phyloP scores from a whole-genome alignment of 192 early-diverging fungal species.

The Lobosporangium transversale region DNA sequence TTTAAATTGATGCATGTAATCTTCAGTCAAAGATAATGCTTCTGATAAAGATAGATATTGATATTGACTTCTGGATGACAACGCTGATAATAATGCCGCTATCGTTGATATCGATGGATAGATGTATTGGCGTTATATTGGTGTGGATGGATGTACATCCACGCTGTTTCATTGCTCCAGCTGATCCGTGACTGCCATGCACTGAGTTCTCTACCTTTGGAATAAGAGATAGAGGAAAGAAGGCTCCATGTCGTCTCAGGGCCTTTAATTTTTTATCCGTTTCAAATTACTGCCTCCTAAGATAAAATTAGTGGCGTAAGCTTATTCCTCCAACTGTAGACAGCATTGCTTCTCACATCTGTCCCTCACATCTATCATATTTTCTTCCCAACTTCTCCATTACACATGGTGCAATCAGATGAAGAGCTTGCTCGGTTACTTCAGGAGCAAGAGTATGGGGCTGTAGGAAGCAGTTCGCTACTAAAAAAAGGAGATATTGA shows the following conservation, averaged over 20 bases:
- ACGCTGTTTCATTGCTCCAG: slow-evolving; percentile 2
- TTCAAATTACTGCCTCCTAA: too few species aligned
- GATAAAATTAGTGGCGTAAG: slow-evolving; percentile 14
- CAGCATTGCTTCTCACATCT: neutral
- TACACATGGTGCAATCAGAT: slow-evolving; percentile 26
- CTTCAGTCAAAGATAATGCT: too few species aligned
- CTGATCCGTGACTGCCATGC: slow-evolving; percentile 25
- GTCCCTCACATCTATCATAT: neutral
- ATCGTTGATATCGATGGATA: neutral
- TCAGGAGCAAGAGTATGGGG: slow-evolving; percentile 35
- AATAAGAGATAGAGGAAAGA: slow-evolving; percentile 50
- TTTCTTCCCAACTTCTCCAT: neutral
- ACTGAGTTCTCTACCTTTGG: slow-evolving; percentile 40
- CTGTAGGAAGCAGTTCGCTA: neutral
- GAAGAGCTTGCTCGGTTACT: slow-evolving; percentile 29
- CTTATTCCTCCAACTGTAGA: neutral
- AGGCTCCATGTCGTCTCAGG: slow-evolving; percentile 29
- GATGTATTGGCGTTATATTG: slow-evolving; percentile 20
- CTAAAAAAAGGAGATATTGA: neutral
- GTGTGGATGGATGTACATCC: slow-evolving; percentile 4
- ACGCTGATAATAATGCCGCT: too few species aligned
- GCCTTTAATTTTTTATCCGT: slow-evolving; percentile 14
- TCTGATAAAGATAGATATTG: neutral
- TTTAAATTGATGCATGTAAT: too few species aligned
- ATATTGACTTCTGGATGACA: neutral